Conservation (phyloP, 78 protist species). For the Dictyostelium citrinum region DNA sequence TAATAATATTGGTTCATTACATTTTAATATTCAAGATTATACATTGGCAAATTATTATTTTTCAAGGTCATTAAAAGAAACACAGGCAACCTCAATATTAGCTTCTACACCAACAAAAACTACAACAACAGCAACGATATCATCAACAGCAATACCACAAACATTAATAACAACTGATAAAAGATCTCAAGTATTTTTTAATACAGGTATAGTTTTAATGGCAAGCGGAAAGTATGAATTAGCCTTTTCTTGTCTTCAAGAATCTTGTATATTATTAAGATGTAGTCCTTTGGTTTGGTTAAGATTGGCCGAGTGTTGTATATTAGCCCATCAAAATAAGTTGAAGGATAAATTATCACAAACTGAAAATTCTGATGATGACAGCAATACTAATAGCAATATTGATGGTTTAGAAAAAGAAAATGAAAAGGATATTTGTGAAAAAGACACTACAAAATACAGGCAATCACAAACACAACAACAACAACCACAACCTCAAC, state of each 20-base stretch:
- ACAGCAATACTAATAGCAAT: neutral
- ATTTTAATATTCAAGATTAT: constrained; percentile 33
- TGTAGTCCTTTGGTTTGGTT: constrained; percentile 50
- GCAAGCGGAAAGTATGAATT: constrained; percentile 5
- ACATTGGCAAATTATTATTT: constrained; percentile 36
- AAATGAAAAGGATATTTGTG: neutral
- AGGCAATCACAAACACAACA: neutral
- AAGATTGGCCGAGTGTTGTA: constrained; percentile 70
- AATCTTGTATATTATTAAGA: constrained; percentile 29
- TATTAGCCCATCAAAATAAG: constrained; percentile 17
- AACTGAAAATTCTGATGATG: neutral
- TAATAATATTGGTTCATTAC: constrained; percentile 48
- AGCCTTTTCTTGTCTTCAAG: constrained; percentile 69
- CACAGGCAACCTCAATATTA: neutral
- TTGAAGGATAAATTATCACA: neutral
- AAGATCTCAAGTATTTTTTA: constrained; percentile 25
- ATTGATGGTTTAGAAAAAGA: neutral
- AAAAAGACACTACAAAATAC: neutral
- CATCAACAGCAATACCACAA: neutral
- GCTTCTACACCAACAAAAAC: neutral
- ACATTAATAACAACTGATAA: neutral
- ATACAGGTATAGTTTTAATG: constrained; percentile 37
- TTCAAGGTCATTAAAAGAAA: constrained; percentile 20
- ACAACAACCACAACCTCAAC: too few species aligned
- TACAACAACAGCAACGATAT: neutral